Base-by-base conservation (phyloP, 2,329 filamentous ascomycete species). In the Colletotrichum sp. region DNA sequence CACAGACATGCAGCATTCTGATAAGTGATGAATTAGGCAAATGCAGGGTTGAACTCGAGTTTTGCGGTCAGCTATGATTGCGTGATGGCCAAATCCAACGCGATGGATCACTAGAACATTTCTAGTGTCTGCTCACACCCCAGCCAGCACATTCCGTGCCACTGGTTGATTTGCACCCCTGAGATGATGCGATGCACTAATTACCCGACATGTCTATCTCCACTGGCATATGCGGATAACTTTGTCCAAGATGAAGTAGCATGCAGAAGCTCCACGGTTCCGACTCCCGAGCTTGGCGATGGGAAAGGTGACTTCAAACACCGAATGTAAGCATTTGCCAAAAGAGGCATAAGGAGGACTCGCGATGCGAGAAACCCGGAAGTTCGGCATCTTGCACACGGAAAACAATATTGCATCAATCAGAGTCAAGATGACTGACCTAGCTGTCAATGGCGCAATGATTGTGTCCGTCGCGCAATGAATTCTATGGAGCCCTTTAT, bases 221-320 rank as follows among this genome's bases (percentile, higher is more conserved):
- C 9, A 48, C 39, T 48, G 5, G 18, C 18, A n/a, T 48, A 48
- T 48, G 39, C 6, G 39, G 3, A 12, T 48, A n/a, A 6, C 39
- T 48, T 48, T 3, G 3, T 0, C 39, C 1, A 0, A 9, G 39
- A 9, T 3, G 39, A 4, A n/a, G 2, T n/a, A 48, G 39, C 18
- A 48, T n/a, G 39, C 9, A 48, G 18, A 48, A n/a, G 39, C 39
- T 48, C 39, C 39, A n/a, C 39, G 18, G 18, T 48, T 48, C 39
- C 39, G 39, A 48, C 39, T 7, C 12, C 39, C 39, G 39, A 48
- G 39, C 39, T 48, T 48, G 39, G 39, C 39, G 3, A 48, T n/a
- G 39, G 39, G 39, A 48, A 48, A 48, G 39, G 39, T n/a, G 3
- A 48, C 39, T 48, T 48, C 18, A 9, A 12, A 3, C 9, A 48